Evolutionary conservation across 2,329 filamentous ascomycete genomes (phyloP), one percentile per base, ranked within the genome.

Genomic region (Trichoderma cornu-damae): DNA sequence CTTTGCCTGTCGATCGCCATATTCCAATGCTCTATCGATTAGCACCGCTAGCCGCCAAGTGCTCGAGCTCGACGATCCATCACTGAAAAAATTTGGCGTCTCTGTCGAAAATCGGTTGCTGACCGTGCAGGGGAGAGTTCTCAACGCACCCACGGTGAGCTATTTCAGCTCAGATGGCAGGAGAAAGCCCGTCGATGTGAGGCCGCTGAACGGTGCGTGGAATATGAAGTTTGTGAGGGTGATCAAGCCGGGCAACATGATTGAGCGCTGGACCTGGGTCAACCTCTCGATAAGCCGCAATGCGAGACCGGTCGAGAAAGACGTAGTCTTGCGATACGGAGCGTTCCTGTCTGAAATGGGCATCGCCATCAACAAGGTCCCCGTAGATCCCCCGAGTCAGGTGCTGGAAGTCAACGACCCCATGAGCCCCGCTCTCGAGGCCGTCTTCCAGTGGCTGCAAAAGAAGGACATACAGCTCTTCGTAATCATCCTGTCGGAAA

Each of bases 51-150:
- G 82, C 2, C 78, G 83, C 22, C 61, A 73, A 16, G 73, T 83
- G 4, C 75, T 93, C 20, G 79, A 80, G 2, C 75, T 90, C 2
- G 78, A 83, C 42, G 68, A 72, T 2, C 77, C 76, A 37, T 60
- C 71, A 0, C 74, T 79, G n/a, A 34, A 61, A 4, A 64, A 75
- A 2, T 94, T 91, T 60, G 86, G 86, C 4, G 76, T 95, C 60
- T 71, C 72, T 1, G 78, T 91, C 3, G 77, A 75, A 6, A 78
- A 80, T 11, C 70, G 75, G 1, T 77, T 96, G 32, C 75, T 96
- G 32, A 88, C 87, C 0, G 88, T 96, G 0, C 76, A 77, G 1
- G 92, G 83, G 1, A 84, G 91, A 5, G 80, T 93, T 38, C 77
- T 96, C 0, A 40, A 65, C 0, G 66, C 82, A 0, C 90, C 90